Evolutionary conservation across 768 basidiomycete genomes (phyloP).

Genomic region (Pleurotus tuber-regium): DNA sequence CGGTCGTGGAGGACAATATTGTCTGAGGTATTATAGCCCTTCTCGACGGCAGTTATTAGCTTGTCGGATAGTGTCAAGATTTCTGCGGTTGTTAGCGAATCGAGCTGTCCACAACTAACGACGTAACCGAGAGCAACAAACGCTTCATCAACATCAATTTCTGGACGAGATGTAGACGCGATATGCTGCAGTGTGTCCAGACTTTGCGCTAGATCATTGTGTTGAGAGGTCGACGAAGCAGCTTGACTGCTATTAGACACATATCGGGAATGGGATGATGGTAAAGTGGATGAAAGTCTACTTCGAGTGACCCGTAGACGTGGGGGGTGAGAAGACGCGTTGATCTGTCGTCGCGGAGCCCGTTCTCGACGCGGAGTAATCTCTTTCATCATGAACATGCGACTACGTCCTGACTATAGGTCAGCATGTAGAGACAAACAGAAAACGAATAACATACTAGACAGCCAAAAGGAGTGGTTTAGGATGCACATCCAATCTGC

Average conservation of each 20-base stretch:
- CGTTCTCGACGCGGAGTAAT: constrained; percentile 13
- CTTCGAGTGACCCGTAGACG: constrained; percentile 3
- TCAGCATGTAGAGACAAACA: not conserved
- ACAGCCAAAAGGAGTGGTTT: constrained; percentile 47
- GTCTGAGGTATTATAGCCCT: constrained; percentile 14
- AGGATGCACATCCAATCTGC: constrained; percentile 46
- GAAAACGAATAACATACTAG: constrained; percentile 35
- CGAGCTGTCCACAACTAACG: constrained; percentile 10
- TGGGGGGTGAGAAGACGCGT: not conserved
- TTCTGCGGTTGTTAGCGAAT: constrained; percentile 11
- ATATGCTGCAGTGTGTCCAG: not conserved
- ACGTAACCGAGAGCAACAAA: constrained; percentile 37
- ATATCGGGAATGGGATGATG: not conserved
- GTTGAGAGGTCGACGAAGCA: not conserved
- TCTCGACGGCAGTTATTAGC: constrained; percentile 24
- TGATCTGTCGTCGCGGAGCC: constrained; percentile 2
- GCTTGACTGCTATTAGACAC: not conserved
- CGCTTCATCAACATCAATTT: constrained; percentile 35
- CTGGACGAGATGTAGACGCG: not conserved
- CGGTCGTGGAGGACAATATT: constrained; percentile 26
- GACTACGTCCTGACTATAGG: constrained; percentile 28
- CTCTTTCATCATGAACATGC: constrained; percentile 35
- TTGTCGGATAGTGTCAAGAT: constrained; percentile 21
- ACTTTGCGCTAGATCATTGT: not conserved
- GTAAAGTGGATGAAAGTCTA: not conserved